Base-by-base conservation (phyloP, 2,329 filamentous ascomycete species). In the Juglanconis juglandina region DNA sequence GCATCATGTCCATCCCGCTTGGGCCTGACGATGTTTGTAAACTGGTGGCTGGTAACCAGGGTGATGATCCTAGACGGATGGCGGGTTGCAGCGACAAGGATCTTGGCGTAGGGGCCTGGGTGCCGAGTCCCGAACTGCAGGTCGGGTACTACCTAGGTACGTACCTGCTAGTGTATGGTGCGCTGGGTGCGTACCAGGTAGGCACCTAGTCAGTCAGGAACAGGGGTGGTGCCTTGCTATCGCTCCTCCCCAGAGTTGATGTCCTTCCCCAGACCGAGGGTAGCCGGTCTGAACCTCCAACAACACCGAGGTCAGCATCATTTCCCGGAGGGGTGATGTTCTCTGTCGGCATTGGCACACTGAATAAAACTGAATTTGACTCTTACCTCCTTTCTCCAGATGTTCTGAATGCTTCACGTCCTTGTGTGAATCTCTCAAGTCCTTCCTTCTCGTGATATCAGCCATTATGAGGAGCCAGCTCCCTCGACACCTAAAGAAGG, bases 11-110 rank as follows among this genome's bases (percentile, higher is more conserved):
- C 4, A 42, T 35, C 30, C 58, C 14, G 8, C 51, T 24, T 33
- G 9, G n/a, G 14, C 13, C 14, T 51, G 17, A 24, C 44, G 52
- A 37, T 63, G 53, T 58, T 63, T 55, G 42, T 17, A 8, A 48
- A 63, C 51, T 32, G 46, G 61, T 63, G 61, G 61, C 61, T 63
- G 61, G 61, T 63, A 54, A 52, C 58, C 53, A 46, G 53, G 59
- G 54, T 53, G 58, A 61, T 54, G 30, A 44, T 58, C 35, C 11
- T 35, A 44, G 48, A 17, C 46, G 44, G 11, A 17, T 13, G 44
- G 4, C 14, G 17, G 17, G 44, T 47, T 11, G 44, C 39, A 13
- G 10, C n/a, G n/a, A 14, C 39, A 42, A 42, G 39, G 39, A 42
- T 42, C 10, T 42, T 14, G n/a, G 39, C 49, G 55, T 58, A 39